Percentiles rank a stretch among this genome's conserved stretches.
Conservation (phyloP, 352 stramenopile species). For the Globisporangium nodosum region DNA sequence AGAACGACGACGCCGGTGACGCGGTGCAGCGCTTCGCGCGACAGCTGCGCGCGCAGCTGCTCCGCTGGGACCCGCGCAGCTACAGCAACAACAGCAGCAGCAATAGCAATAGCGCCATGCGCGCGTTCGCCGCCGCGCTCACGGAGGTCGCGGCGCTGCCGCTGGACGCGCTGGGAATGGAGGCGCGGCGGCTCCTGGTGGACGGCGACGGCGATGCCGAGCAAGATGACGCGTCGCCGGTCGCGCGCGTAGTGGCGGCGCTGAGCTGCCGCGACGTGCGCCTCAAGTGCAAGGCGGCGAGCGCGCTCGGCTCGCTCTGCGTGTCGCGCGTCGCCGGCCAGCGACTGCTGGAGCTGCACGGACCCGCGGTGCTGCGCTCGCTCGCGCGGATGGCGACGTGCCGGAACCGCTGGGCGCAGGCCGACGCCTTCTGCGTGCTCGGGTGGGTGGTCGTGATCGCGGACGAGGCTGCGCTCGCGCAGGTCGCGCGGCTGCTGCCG, state of each 20-base stretch:
- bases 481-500: slow-evolving; percentile 34
- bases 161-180: slow-evolving; percentile 65
- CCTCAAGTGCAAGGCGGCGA: slow-evolving; percentile 78
- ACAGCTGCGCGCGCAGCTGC: slow-evolving; percentile 17
- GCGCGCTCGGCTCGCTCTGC: slow-evolving; percentile 63
- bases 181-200: slow-evolving; percentile 58
- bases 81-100: slow-evolving; percentile 7
- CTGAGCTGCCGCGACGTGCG: slow-evolving; percentile 56
- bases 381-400: slow-evolving; percentile 54
- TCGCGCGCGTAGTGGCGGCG: slow-evolving; percentile 38
- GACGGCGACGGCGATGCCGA: background rate
- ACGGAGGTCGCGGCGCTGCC: slow-evolving; percentile 68
- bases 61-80: slow-evolving; percentile 31
- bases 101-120: slow-evolving; percentile 20
- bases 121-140: slow-evolving; percentile 59
- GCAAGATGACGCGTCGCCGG: background rate
- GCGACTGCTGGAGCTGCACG: slow-evolving; percentile 42
- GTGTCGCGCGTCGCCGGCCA: slow-evolving; percentile 70
- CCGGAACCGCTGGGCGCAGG: slow-evolving; percentile 71
- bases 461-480: slow-evolving; percentile 34
- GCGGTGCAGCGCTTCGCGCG: slow-evolving; percentile 12
- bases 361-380: slow-evolving; percentile 24
- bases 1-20: background rate
- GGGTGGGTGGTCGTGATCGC: slow-evolving; percentile 71
- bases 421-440: slow-evolving; percentile 70